Evolutionary conservation across 805 yeast genomes (phyloP), one percentile per base, ranked within the genome.

Genomic region (Saturnispora silvae): DNA sequence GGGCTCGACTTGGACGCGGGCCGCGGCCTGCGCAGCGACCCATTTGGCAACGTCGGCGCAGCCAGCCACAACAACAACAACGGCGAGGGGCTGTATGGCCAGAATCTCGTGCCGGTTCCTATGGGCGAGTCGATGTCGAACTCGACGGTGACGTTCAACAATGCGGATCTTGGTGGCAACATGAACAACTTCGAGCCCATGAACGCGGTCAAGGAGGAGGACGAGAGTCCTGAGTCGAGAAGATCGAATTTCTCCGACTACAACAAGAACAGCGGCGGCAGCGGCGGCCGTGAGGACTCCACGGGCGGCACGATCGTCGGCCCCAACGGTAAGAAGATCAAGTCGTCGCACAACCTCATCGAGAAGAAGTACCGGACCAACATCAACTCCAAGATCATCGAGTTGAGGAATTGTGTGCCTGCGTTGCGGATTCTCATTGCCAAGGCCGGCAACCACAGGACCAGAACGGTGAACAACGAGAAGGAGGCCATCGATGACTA

Each of bases 321-420:
- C 11, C 28, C 28, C n/a, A 25, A 25, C 15, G 54, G 52, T 26
- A 67, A 65, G 42, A 67, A 65, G 44, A 67, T 71, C 35, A 75
- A 79, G 58, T 69, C 81, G 3, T 73, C 84, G 11, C 94, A 82
- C 57, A 83, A 82, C 52, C 70, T 81, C 67, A 80, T 82, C 47
- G 94, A 83, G 52, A 81, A 81, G 59, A 77, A 81, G 55, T 82
- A 82, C 58, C 61, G 94, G 52, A 78, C 85, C 11, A 82, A 82
- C 50, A 80, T 82, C 50, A 82, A 82, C 53, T 69, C 80, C 37
- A 81, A 79, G 56, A 81, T 82, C 34, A 53, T 73, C 31, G 81
- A 77, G 28, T 67, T 82, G 29, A 65, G 87, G 52, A 83, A 81
- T 47, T 78, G 85, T 22, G 94, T 83, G 20, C 95, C 95, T 2